Conservation (phyloP, 2,329 filamentous ascomycete genomes). For the Ceratocystis huliohia region DNA sequence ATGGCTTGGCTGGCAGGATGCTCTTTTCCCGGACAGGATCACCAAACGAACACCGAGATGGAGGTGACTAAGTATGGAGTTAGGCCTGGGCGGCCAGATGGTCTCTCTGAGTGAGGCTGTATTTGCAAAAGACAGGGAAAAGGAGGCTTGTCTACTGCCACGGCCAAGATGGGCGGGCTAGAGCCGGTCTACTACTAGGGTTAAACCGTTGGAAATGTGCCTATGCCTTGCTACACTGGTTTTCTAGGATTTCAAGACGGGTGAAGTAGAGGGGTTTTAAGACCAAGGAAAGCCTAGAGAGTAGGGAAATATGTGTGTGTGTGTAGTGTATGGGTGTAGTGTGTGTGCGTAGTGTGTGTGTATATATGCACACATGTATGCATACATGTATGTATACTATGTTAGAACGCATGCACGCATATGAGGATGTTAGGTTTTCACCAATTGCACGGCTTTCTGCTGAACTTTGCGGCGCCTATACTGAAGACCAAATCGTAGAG, state of each 20-base stretch:
- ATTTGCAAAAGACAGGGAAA: no score
- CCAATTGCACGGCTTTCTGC: no score
- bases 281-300: neutral
- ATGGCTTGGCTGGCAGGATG: neutral
- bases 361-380: no score
- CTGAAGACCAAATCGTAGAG: no score
- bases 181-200: neutral
- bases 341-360: neutral
- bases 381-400: no score
- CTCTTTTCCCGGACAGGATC: constrained; percentile 1
- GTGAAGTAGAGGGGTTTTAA: neutral
- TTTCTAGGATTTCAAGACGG: neutral
- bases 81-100: constrained; percentile 1
- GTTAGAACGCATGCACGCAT: no score
- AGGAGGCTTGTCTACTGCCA: neutral
- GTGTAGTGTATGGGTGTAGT: neutral
- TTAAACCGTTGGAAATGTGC: no score
- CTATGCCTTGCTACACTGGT: no score
- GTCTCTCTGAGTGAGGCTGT: neutral
- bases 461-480: no score
- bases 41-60: constrained; percentile 8
- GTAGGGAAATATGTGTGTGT: neutral
- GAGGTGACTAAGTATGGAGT: neutral
- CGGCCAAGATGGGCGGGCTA: neutral
- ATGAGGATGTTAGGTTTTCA: no score